phyloP scores from a whole-genome alignment of 78 protist genomes.

The Monosiga brevicollis region DNA sequence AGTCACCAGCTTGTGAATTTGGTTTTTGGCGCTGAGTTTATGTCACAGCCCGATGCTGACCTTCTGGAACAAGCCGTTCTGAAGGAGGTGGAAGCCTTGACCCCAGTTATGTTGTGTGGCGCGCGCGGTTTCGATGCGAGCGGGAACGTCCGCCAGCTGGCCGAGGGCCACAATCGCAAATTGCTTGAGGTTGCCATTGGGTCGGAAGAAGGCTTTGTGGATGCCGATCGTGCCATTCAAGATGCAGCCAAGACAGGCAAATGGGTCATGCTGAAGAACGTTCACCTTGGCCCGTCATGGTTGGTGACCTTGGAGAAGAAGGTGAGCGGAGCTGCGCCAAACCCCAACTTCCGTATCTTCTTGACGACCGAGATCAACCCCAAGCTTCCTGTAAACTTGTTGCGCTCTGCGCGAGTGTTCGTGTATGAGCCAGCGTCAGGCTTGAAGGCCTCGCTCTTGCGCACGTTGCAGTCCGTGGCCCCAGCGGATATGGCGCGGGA shows the following conservation, averaged over 20 bases:
- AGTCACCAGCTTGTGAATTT: slow-evolving; percentile 19
- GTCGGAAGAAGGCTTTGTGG: slow-evolving; percentile 73
- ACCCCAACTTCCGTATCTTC: slow-evolving; percentile 77
- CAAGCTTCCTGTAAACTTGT: slow-evolving; percentile 68
- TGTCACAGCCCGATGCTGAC: background rate
- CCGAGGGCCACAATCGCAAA: slow-evolving; percentile 6
- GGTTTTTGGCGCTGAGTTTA: slow-evolving; percentile 61
- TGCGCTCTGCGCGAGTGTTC: slow-evolving; percentile 68
- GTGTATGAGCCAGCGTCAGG: slow-evolving; percentile 93
- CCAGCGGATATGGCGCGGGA: background rate
- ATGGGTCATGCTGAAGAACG: slow-evolving; percentile 95
- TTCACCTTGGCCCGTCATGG: slow-evolving; percentile 93
- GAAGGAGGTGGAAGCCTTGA: slow-evolving; percentile 18
- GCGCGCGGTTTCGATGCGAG: slow-evolving; percentile 89
- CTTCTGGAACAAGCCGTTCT: background rate
- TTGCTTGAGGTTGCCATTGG: slow-evolving; percentile 87
- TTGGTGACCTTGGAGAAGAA: slow-evolving; percentile 75
- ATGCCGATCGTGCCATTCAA: slow-evolving; percentile 74
- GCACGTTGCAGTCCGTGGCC: slow-evolving; percentile 32
- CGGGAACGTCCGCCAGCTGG: slow-evolving; percentile 43
- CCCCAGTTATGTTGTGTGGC: slow-evolving; percentile 74
- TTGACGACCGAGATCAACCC: slow-evolving; percentile 84
- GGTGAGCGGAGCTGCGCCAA: slow-evolving; percentile 61
- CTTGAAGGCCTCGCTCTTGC: slow-evolving; percentile 63
- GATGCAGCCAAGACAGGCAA: slow-evolving; percentile 67